These are phyloP conservation scores for Jaapia argillacea DNA, from an alignment of 768 basidiomycete genomes.

Conservation along the genomic window DNA sequence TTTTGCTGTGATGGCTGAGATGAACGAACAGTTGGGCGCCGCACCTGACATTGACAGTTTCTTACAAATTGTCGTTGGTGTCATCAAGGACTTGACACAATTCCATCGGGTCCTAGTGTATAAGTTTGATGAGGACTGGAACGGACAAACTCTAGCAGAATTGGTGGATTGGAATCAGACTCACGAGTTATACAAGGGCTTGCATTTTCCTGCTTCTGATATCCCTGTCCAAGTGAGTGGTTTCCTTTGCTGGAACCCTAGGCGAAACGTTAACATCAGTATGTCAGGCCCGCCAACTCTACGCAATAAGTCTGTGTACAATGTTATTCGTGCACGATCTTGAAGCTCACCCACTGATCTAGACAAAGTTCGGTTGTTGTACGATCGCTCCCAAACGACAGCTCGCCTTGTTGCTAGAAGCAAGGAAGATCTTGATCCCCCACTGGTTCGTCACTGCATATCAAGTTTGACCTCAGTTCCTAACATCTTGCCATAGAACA, in stretches of 20 bases:
- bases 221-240: conserved; percentile 52
- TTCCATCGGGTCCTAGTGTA: conserved; percentile 78
- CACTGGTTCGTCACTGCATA: conserved; percentile 32
- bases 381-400: conserved; percentile 62
- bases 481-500: conserved; percentile 34
- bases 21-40: conserved; percentile 69
- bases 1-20: conserved; percentile 67
- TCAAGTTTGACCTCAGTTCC: not conserved
- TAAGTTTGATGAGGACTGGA: conserved; percentile 75
- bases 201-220: conserved; percentile 64
- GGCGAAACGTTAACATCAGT: too few species aligned
- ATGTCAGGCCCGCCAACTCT: conserved; percentile 12
- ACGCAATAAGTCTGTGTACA: conserved; percentile 7
- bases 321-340: not conserved
- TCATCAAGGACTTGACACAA: conserved; percentile 69
- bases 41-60: conserved; percentile 59
- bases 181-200: conserved; percentile 62
- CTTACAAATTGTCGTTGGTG: conserved; percentile 62
- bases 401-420: conserved; percentile 61
- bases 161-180: conserved; percentile 73
- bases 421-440: conserved; percentile 53
- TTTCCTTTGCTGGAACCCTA: too few species aligned
- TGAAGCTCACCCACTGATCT: not conserved
- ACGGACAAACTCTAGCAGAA: conserved; percentile 71
- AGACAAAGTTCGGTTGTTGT: conserved; percentile 74